phyloP scores from a whole-genome alignment of 2,329 filamentous ascomycete genomes.

The Cladosporium sp. region DNA sequence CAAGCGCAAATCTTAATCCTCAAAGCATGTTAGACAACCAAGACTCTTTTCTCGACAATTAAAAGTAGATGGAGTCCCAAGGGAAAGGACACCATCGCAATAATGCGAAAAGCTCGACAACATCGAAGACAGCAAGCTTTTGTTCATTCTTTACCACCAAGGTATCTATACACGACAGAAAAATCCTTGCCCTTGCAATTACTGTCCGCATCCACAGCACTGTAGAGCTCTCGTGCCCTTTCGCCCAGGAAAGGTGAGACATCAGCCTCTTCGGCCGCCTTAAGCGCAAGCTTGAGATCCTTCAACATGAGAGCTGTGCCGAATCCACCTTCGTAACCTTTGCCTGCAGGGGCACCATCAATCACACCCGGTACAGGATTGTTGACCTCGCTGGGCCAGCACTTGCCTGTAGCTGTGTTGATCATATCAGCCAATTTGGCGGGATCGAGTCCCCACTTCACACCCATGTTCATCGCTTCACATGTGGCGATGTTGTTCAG shows the following conservation, averaged over 20 bases:
- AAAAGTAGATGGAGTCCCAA: no score
- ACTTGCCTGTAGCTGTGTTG: conserved; percentile 88
- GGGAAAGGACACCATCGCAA: no score
- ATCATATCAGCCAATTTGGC: conserved; percentile 76
- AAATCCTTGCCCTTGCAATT: conserved; percentile 49
- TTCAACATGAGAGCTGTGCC: conserved; percentile 49
- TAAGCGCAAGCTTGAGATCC: conserved; percentile 46
- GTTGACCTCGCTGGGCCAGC: conserved; percentile 95
- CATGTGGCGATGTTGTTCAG: conserved; percentile 79
- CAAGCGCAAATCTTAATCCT: no score
- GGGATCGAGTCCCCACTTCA: conserved; percentile 59
- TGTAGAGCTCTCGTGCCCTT: conserved; percentile 43
- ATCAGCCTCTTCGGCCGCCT: conserved; percentile 41
- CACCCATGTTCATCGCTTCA: conserved; percentile 63
- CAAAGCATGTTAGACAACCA: no score
- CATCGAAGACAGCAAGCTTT: background rate
- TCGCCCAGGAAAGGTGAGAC: conserved; percentile 44
- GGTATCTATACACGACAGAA: conserved; percentile 47
- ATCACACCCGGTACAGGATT: conserved; percentile 88
- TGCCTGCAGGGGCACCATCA: conserved; percentile 66
- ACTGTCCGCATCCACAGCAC: conserved; percentile 39
- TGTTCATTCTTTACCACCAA: conserved; percentile 41
- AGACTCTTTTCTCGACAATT: no score
- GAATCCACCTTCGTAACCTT: conserved; percentile 60
- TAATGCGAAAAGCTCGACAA: no score